These are phyloP conservation scores for Apodospora peruviana DNA, from an alignment of 495 filamentous ascomycete genomes.

Conservation along the genomic window DNA sequence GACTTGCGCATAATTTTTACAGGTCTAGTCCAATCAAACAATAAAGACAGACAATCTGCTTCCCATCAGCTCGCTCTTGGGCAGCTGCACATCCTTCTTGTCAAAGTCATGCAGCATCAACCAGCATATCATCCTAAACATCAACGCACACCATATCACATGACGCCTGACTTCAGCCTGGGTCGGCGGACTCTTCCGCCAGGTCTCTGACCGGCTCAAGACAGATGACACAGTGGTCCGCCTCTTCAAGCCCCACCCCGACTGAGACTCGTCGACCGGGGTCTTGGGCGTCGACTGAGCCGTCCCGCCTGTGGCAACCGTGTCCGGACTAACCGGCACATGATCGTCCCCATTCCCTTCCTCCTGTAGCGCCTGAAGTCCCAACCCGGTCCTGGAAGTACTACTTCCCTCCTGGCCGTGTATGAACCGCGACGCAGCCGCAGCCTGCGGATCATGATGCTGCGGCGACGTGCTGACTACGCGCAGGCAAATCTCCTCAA, in stretches of 20 bases:
- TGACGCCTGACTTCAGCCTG: slow-evolving; percentile 14
- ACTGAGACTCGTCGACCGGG: neutral
- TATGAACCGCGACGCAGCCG: slow-evolving; percentile 8
- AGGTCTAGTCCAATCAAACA: slow-evolving; percentile 14
- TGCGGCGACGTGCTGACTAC: slow-evolving; percentile 5
- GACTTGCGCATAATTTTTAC: too few species aligned
- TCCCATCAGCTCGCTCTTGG: slow-evolving; percentile 31
- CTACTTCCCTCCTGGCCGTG: slow-evolving; percentile 1
- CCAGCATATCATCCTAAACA: slow-evolving; percentile 44
- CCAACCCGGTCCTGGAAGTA: neutral
- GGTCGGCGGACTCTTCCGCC: slow-evolving; percentile 1
- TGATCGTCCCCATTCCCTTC: neutral
- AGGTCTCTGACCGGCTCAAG: neutral
- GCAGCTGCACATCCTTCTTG: slow-evolving; percentile 34
- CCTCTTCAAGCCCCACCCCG: neutral
- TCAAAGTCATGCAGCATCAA: slow-evolving; percentile 41
- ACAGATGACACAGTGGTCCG: neutral
- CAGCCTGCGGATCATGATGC: slow-evolving; percentile 10
- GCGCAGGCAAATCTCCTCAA: slow-evolving; percentile 9
- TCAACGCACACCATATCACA: slow-evolving; percentile 32
- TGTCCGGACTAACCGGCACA: neutral
- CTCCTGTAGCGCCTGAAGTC: neutral
- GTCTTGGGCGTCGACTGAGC: neutral
- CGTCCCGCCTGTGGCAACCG: neutral
- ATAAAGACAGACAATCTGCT: slow-evolving; percentile 39